Conservation (phyloP, 106 monocot species). For the Amphibolis antarctica region DNA sequence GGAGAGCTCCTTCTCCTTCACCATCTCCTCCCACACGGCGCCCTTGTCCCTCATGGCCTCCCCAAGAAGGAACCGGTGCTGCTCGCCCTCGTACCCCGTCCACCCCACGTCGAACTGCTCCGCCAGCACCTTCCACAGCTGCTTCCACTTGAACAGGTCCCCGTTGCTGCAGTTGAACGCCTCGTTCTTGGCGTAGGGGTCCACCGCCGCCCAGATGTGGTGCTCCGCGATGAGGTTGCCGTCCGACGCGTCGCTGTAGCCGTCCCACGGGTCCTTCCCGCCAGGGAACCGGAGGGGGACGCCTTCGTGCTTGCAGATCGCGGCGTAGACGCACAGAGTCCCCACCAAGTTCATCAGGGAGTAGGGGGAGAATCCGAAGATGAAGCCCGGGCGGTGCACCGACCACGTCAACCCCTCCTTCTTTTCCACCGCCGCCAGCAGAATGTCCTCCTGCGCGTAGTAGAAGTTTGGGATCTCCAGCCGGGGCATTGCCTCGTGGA, state of each 20-base stretch:
- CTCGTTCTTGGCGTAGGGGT: conserved; percentile 25
- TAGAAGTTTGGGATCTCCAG: conserved; percentile 39
- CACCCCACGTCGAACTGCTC: conserved; percentile 19
- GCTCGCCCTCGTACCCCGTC: conserved; percentile 20
- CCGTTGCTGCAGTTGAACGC: conserved; percentile 30
- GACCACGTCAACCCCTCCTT: conserved; percentile 34
- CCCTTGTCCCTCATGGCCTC: conserved; percentile 23
- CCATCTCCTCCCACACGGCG: conserved; percentile 17
- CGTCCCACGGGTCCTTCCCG: conserved; percentile 11
- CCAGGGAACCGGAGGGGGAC: conserved; percentile 17
- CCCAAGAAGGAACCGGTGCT: conserved; percentile 7
- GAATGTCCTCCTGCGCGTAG: conserved; percentile 39
- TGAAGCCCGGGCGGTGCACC: conserved; percentile 34
- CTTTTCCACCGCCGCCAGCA: conserved; percentile 31
- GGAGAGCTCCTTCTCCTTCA: conserved; percentile 19
- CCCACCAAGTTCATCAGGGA: conserved; percentile 12
- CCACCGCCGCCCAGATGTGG: conserved; percentile 24
- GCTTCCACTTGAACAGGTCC: conserved; percentile 26
- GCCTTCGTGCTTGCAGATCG: conserved; percentile 26
- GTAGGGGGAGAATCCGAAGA: conserved; percentile 23
- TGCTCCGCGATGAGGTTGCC: conserved; percentile 24
- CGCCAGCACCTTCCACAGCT: conserved; percentile 23
- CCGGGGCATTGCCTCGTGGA: conserved; percentile 40
- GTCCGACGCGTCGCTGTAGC: conserved; percentile 18
- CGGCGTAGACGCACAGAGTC: conserved; percentile 22